A percentile compares a stretch with the other conserved stretches of the same genome.
Conservation (phyloP, 108 stramenopile species). For the Bacterosira constricta region DNA sequence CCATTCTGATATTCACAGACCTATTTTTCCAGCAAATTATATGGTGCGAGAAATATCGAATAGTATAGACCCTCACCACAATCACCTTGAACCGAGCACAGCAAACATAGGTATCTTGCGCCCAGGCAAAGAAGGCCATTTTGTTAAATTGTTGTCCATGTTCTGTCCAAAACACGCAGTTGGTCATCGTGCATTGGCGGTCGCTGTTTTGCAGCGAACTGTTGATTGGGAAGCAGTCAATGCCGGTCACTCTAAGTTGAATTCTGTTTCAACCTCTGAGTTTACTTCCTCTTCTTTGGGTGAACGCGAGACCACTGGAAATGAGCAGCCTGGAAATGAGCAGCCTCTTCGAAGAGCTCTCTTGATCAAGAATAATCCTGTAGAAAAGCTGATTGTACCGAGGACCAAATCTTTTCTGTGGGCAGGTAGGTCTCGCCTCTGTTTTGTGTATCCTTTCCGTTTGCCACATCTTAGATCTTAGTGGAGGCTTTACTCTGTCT, state of each 20-base stretch:
- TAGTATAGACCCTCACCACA: not conserved
- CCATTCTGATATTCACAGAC: slow-evolving; percentile 17
- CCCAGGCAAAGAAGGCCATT: slow-evolving; percentile 20
- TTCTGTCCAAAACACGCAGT: slow-evolving; percentile 20
- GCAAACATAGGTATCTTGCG: slow-evolving; percentile 16
- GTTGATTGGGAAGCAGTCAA: slow-evolving; percentile 30
- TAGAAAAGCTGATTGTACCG: not conserved
- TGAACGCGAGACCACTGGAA: too few species aligned
- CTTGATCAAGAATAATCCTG: not conserved
- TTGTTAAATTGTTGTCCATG: slow-evolving; percentile 30
- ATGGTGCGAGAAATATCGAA: not conserved
- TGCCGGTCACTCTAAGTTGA: slow-evolving; percentile 1
- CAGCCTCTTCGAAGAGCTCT: not conserved
- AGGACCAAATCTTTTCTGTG: slow-evolving; percentile 12
- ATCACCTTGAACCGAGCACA: not conserved
- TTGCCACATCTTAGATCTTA: too few species aligned
- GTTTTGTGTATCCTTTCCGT: not conserved
- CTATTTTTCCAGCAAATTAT: slow-evolving; percentile 27
- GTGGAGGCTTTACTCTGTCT: not conserved
- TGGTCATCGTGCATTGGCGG: slow-evolving; percentile 26
- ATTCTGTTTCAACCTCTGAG: not conserved
- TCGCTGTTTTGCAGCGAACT: slow-evolving; percentile 40
- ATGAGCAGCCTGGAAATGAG: not conserved
- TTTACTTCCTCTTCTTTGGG: not conserved
- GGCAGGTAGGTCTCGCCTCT: slow-evolving; percentile 1